These are phyloP conservation scores for Phytomonas francai DNA, from an alignment of 208 protist genomes.

Conservation along the genomic window DNA sequence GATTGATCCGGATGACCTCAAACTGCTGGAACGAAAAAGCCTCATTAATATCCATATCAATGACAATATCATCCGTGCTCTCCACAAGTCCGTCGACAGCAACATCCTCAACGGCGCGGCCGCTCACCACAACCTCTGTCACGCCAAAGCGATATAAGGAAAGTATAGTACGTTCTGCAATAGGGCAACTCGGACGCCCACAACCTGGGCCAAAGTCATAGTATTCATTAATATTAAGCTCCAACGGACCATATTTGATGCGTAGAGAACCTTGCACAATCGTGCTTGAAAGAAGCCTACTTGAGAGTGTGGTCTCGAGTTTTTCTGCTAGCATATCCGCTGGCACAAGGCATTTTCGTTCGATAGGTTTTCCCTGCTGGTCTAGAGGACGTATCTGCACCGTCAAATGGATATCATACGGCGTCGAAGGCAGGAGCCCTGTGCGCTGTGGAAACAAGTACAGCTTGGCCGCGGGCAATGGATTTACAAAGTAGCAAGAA, in stretches of 20 bases:
- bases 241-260: conserved; percentile 74
- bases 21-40: conserved; percentile 78
- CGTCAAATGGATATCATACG: conserved; percentile 60
- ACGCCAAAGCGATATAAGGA: conserved; percentile 82
- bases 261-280: conserved; percentile 75
- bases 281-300: conserved; percentile 45
- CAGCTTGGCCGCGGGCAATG: conserved; percentile 59
- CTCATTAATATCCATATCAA: conserved; percentile 72
- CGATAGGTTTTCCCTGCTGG: conserved; percentile 36
- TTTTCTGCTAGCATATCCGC: conserved; percentile 74
- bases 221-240: conserved; percentile 82
- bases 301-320: conserved; percentile 55
- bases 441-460: conserved; percentile 70
- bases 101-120: conserved; percentile 57
- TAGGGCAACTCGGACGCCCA: conserved; percentile 59
- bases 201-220: conserved; percentile 82
- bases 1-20: conserved; percentile 76
- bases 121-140: conserved; percentile 65
- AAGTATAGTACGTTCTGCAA: conserved; percentile 76
- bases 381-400: conserved; percentile 64
- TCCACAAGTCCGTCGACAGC: conserved; percentile 23
- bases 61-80: conserved; percentile 35
- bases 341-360: conserved; percentile 59
- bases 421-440: conserved; percentile 40
- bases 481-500: conserved; percentile 69